Conservation (phyloP, 2,329 filamentous ascomycete species). For the Trichoderma sp. region DNA sequence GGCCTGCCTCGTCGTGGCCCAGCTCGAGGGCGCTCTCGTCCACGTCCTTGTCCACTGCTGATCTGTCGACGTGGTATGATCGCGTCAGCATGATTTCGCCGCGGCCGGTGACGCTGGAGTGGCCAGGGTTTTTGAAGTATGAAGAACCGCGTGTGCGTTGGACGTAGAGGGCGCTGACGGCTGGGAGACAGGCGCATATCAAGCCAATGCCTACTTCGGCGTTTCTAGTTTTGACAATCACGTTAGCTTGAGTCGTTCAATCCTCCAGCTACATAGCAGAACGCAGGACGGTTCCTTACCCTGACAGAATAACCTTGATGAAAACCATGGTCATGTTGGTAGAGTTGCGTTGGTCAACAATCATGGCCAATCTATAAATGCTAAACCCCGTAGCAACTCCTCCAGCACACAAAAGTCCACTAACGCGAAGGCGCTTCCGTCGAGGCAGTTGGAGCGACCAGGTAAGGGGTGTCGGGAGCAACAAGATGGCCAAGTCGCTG, state of each 20-base stretch:
- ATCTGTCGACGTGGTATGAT: constrained; percentile 29
- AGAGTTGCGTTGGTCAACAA: constrained; percentile 26
- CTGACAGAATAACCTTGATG: constrained; percentile 27
- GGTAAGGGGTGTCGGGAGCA: constrained; percentile 32
- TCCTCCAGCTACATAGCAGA: not conserved
- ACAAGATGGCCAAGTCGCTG: constrained; percentile 32
- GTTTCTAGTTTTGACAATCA: constrained; percentile 22
- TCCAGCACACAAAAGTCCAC: constrained; percentile 31
- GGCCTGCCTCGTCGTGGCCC: constrained; percentile 26
- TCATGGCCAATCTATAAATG: constrained; percentile 30
- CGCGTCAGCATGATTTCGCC: constrained; percentile 33
- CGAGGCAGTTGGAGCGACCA: constrained; percentile 33
- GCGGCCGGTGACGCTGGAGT: constrained; percentile 14
- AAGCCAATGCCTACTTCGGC: constrained; percentile 33
- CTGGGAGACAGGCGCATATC: constrained; percentile 33
- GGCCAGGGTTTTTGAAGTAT: constrained; percentile 26
- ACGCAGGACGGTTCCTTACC: constrained; percentile 20
- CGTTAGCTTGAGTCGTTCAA: not conserved
- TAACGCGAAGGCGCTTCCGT: constrained; percentile 31
- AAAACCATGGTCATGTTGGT: constrained; percentile 30
- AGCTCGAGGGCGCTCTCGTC: constrained; percentile 20
- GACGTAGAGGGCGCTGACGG: constrained; percentile 27
- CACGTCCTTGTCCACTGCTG: constrained; percentile 19
- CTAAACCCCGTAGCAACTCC: constrained; percentile 34
- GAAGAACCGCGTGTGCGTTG: constrained; percentile 23